phyloP scores from a whole-genome alignment of 495 filamentous ascomycete species.

The Corynascus novoguineensis region DNA sequence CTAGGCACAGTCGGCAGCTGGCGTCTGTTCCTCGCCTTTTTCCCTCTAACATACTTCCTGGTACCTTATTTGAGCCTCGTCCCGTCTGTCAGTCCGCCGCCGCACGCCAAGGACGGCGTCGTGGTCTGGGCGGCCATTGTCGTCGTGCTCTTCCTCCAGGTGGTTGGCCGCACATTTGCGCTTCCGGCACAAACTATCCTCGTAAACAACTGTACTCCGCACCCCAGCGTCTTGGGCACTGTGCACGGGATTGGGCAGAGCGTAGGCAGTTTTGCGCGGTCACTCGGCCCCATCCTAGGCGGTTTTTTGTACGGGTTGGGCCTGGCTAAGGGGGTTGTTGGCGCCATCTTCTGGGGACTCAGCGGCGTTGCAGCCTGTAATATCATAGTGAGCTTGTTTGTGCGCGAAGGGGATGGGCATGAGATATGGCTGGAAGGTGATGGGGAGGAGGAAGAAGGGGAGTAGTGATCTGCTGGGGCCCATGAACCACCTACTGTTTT shows the following conservation, averaged over 20 bases:
- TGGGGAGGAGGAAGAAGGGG: conserved; percentile 42
- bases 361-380: conserved; percentile 58
- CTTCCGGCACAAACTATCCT: conserved; percentile 72
- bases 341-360: conserved; percentile 72
- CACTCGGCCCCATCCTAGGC: conserved; percentile 66
- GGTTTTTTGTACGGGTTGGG: conserved; percentile 69
- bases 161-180: conserved; percentile 75
- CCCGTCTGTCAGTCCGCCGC: conserved; percentile 55
- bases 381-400: conserved; percentile 56
- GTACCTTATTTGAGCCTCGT: conserved; percentile 68
- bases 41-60: conserved; percentile 67
- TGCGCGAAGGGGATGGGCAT: conserved; percentile 69
- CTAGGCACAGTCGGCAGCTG: conserved; percentile 66
- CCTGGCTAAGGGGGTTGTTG: conserved; percentile 62
- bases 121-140: conserved; percentile 65
- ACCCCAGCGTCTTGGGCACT: conserved; percentile 73
- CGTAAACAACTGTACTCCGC: conserved; percentile 77
- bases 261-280: conserved; percentile 63
- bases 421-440: conserved; percentile 65
- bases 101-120: conserved; percentile 57
- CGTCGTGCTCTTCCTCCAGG: conserved; percentile 63
- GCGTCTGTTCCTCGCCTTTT: conserved; percentile 62
- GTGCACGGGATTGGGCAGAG: conserved; percentile 78
- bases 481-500: too few species aligned
- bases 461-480: too few species aligned